phyloP scores from a whole-genome alignment of 192 early-diverging fungal genomes.

The Oehlia diaphana region DNA sequence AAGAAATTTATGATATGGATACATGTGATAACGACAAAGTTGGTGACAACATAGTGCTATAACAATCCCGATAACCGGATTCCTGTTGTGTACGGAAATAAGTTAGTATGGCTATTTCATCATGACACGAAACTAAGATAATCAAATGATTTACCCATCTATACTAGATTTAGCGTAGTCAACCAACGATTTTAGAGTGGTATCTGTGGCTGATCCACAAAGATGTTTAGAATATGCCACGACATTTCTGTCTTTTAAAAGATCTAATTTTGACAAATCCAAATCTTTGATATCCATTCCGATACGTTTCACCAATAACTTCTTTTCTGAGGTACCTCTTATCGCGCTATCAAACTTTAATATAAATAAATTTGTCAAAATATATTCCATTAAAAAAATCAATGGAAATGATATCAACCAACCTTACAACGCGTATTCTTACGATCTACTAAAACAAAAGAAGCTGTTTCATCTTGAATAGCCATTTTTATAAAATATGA shows the following conservation, averaged over 20 bases:
- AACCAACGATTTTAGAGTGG: conserved; percentile 74
- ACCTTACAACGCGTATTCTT: conserved; percentile 77
- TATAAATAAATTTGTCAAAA: neutral
- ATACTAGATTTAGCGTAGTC: conserved; percentile 43
- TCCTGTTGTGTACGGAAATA: conserved; percentile 23
- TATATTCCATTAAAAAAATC: neutral
- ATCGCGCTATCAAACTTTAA: conserved; percentile 47
- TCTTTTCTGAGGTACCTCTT: conserved; percentile 37
- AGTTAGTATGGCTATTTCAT: neutral
- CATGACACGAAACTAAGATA: neutral
- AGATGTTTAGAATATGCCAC: conserved; percentile 86
- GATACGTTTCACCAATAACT: conserved; percentile 58
- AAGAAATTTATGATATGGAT: conserved; percentile 65
- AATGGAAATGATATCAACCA: conserved; percentile 6
- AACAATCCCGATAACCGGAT: conserved; percentile 63
- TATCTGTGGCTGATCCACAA: conserved; percentile 88
- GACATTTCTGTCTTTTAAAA: conserved; percentile 44
- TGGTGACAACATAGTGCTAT: conserved; percentile 95
- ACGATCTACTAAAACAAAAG: conserved; percentile 75
- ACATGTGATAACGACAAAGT: conserved; percentile 71
- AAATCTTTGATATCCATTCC: conserved; percentile 87
- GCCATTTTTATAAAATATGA: conserved; percentile 51
- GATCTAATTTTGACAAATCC: conserved; percentile 57
- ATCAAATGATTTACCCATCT: conserved; percentile 22
- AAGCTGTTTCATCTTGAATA: conserved; percentile 35